A percentile compares a stretch with the other conserved stretches of the same genome.
phyloP scores from a whole-genome alignment of 2,329 filamentous ascomycete species.

The Bipolaris gigantea region DNA sequence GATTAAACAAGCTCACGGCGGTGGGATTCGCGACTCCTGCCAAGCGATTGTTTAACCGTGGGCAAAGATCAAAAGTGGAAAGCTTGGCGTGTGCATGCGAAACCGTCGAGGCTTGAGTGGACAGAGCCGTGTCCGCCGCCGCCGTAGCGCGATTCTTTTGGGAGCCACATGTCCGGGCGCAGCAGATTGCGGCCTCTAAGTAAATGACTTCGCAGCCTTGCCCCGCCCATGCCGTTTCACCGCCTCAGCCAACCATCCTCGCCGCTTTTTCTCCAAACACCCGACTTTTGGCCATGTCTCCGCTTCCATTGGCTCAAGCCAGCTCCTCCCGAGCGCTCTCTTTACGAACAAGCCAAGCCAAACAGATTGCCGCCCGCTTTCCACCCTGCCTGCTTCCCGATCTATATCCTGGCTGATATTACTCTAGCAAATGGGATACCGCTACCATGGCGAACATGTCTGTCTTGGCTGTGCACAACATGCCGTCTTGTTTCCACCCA shows the following conservation, averaged over 20 bases:
- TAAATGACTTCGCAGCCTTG: conserved; percentile 26
- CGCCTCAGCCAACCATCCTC: conserved; percentile 15
- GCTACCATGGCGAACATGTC: conserved; percentile 15
- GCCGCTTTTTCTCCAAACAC: not conserved
- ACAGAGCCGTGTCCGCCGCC: conserved; percentile 9
- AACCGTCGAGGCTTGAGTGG: conserved; percentile 8
- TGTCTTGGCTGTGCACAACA: conserved; percentile 16
- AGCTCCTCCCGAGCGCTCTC: conserved; percentile 1
- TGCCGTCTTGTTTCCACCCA: conserved; percentile 7
- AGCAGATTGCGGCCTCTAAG: conserved; percentile 28
- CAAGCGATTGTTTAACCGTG: conserved; percentile 25
- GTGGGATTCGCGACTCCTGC: conserved; percentile 9
- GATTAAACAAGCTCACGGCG: conserved; percentile 6
- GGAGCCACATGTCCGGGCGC: conserved; percentile 19
- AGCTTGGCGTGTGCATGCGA: conserved; percentile 17
- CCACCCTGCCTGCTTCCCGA: conserved; percentile 16
- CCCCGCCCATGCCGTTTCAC: conserved; percentile 25
- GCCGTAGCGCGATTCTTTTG: conserved; percentile 9
- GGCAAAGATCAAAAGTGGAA: conserved; percentile 19
- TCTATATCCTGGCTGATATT: conserved; percentile 20
- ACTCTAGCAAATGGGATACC: conserved; percentile 15
- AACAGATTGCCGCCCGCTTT: conserved; percentile 21
- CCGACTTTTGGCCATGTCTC: not conserved
- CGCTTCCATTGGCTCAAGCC: not conserved
- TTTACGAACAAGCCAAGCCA: conserved; percentile 18